A percentile compares a stretch with the other conserved stretches of the same genome.
Evolutionary conservation across 495 filamentous ascomycete species (phyloP).

Genomic region (Aspergillus mulundensis): DNA sequence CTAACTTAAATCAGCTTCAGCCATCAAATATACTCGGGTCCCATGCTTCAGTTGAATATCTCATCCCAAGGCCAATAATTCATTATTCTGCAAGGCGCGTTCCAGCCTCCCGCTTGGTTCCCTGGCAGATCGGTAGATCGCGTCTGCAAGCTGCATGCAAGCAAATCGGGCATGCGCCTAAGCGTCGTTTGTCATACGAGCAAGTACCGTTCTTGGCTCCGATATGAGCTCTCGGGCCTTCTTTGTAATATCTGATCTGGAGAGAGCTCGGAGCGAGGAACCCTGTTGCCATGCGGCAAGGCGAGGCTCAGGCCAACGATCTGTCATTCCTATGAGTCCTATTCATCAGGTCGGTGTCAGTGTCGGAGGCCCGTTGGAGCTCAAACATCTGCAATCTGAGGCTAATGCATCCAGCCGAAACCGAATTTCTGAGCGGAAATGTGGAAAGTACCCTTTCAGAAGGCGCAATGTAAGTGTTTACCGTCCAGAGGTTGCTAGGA

Average conservation of each 20-base stretch:
- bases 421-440: background rate
- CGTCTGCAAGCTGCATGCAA: slow-evolving; percentile 5
- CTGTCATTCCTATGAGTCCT: background rate
- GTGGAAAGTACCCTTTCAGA: background rate
- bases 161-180: slow-evolving; percentile 1
- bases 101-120: slow-evolving; percentile 11
- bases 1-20: background rate
- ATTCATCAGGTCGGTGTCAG: background rate
- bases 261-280: background rate
- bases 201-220: slow-evolving; percentile 1
- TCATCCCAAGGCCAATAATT: background rate
- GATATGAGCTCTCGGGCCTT: background rate
- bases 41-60: slow-evolving; percentile 17
- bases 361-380: background rate
- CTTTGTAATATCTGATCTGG: background rate
- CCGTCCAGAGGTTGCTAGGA: background rate
- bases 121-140: slow-evolving; percentile 18
- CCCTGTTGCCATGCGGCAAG: slow-evolving; percentile 1
- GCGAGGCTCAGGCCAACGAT: background rate
- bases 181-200: background rate
- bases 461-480: background rate
- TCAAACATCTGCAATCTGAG: background rate
- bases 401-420: slow-evolving; percentile 6
- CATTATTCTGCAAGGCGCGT: slow-evolving; percentile 13
- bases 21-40: background rate